Evolutionary conservation across 345 rosid genomes (phyloP).

Genomic region (Anacardium occidentale): DNA sequence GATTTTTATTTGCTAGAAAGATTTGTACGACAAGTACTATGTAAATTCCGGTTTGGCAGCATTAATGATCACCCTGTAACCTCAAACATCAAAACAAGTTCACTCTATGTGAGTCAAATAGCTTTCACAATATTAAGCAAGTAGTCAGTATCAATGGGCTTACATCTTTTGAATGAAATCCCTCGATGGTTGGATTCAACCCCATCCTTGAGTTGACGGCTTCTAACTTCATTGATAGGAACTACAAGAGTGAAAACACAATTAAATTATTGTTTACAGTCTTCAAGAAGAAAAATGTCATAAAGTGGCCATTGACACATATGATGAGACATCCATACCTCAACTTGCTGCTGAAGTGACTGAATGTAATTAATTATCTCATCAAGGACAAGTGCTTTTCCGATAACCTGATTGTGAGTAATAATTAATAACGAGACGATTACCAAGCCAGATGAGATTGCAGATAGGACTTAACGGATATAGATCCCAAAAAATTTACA

Average conservation of each 20-base stretch:
- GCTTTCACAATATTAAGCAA: neutral
- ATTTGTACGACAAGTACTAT: neutral
- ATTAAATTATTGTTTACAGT: slow-evolving; percentile 16
- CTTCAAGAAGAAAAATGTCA: neutral
- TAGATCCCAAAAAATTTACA: neutral
- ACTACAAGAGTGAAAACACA: slow-evolving; percentile 43
- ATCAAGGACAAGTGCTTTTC: slow-evolving; percentile 96
- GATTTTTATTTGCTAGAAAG: neutral
- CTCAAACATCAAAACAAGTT: neutral
- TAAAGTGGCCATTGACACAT: neutral
- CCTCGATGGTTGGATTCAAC: slow-evolving; percentile 52
- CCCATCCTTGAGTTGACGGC: slow-evolving; percentile 68
- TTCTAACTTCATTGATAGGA: slow-evolving; percentile 95
- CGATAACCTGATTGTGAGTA: slow-evolving; percentile 61
- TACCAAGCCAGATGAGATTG: neutral
- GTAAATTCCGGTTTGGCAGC: neutral
- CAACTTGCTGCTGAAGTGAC: slow-evolving; percentile 90
- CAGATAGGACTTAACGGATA: neutral
- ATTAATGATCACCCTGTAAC: neutral
- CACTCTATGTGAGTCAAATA: slow-evolving; percentile 7
- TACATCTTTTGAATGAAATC: slow-evolving; percentile 73
- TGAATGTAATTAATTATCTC: slow-evolving; percentile 97
- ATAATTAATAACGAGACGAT: neutral
- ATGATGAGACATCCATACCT: slow-evolving; percentile 45
- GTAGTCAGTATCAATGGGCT: slow-evolving; percentile 24